phyloP scores from a whole-genome alignment of 192 early-diverging fungal genomes.

The Linnemannia zychae region DNA sequence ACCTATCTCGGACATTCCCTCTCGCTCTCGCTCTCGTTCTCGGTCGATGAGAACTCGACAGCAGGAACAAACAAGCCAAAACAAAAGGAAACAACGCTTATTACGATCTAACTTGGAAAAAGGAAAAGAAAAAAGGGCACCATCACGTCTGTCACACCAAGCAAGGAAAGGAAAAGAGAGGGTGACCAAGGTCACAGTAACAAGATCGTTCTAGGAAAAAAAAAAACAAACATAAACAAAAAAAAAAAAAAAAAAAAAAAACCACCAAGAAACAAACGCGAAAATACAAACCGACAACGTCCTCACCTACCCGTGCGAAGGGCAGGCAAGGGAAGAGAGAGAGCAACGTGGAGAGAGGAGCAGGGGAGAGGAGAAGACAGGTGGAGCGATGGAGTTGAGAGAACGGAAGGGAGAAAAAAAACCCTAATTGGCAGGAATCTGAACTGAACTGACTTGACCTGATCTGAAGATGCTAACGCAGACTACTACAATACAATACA shows the following conservation, averaged over 20 bases:
- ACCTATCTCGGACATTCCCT: background rate
- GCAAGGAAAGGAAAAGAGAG: background rate
- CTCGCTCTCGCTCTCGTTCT: background rate
- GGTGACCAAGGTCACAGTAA: background rate
- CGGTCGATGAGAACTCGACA: background rate
- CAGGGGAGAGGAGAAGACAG: background rate
- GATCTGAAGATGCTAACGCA: too few species aligned
- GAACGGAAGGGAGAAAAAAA: too few species aligned
- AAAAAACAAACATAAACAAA: too few species aligned
- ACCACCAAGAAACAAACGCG: background rate
- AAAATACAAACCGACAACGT: background rate
- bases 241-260: too few species aligned
- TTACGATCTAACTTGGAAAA: background rate
- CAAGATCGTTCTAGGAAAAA: background rate
- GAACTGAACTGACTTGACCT: background rate
- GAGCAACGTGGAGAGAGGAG: background rate
- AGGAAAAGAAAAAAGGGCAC: background rate
- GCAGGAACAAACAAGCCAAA: background rate
- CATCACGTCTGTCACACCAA: background rate
- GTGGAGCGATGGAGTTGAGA: background rate
- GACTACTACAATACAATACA: too few species aligned
- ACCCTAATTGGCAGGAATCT: background rate
- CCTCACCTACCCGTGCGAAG: background rate
- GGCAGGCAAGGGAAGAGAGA: background rate
- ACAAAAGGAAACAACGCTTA: background rate